These are phyloP conservation scores for Plasmodium gallinaceum DNA, from an alignment of 169 alveolate genomes.

Conservation along the genomic window DNA sequence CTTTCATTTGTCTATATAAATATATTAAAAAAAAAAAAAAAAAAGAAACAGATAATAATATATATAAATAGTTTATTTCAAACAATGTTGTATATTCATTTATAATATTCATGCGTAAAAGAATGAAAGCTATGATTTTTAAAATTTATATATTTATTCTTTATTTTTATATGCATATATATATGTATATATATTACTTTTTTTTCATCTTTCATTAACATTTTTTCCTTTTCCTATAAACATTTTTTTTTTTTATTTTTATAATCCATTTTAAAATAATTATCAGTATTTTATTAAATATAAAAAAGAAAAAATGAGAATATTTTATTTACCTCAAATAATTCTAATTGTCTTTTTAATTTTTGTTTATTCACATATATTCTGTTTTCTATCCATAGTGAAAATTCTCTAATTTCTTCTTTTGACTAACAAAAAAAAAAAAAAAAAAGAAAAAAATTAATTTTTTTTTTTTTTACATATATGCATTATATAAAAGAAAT, in stretches of 20 bases:
- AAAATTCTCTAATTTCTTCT: constrained; percentile 62
- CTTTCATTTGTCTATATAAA: constrained; percentile 65
- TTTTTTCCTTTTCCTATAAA: constrained; percentile 62
- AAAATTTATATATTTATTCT: too few relatives aligned
- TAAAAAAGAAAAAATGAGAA: constrained; percentile 16
- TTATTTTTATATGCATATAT: background rate
- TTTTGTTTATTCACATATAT: constrained; percentile 57
- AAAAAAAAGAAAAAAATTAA: background rate
- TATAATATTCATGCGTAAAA: too few relatives aligned
- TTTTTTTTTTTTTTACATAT: background rate
- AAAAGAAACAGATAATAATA: background rate
- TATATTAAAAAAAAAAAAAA: constrained; percentile 3
- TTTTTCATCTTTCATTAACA: constrained; percentile 46
- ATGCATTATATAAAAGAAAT: background rate
- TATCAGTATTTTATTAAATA: background rate
- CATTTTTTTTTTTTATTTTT: constrained; percentile 26
- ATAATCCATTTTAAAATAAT: constrained; percentile 13
- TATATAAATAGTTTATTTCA: too few relatives aligned
- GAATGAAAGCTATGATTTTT: too few relatives aligned
- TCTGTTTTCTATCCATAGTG: constrained; percentile 57
- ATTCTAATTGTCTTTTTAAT: constrained; percentile 40
- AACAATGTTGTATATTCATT: too few relatives aligned
- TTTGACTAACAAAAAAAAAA: constrained; percentile 25
- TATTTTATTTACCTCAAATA: constrained; percentile 23
- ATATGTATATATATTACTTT: constrained; percentile 35